These are phyloP conservation scores for Pythium periplocum DNA, from an alignment of 352 stramenopile species.

Conservation along the genomic window DNA sequence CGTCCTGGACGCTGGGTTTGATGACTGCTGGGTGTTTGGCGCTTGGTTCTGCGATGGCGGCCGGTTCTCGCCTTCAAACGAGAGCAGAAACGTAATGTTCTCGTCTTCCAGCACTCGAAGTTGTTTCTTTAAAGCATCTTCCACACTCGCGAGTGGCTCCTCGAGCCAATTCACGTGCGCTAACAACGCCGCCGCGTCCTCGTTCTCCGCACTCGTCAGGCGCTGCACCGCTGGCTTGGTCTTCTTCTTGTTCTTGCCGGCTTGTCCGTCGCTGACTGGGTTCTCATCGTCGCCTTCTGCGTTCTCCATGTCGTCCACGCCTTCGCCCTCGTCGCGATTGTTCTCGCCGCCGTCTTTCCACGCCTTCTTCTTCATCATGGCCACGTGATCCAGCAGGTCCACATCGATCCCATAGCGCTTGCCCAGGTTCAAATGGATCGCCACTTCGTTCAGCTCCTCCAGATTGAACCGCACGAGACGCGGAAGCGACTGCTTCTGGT, in stretches of 20 bases:
- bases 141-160: conserved; percentile 38
- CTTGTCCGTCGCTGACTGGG: conserved; percentile 1
- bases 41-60: not conserved
- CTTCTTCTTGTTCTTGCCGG: conserved; percentile 3
- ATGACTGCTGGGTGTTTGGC: not conserved
- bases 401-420: conserved; percentile 68
- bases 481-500: conserved; percentile 50
- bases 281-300: too few relatives aligned
- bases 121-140: conserved; percentile 51
- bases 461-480: conserved; percentile 48
- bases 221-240: conserved; percentile 17
- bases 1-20: not conserved
- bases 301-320: not conserved
- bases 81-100: conserved; percentile 71
- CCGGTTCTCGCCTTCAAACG: conserved; percentile 36
- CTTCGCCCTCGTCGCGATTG: not conserved
- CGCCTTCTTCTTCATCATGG: conserved; percentile 35
- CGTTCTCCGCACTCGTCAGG: conserved; percentile 49
- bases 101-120: conserved; percentile 58
- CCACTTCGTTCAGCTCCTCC: conserved; percentile 53
- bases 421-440: conserved; percentile 39
- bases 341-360: conserved; percentile 5
- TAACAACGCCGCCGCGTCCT: conserved; percentile 46
- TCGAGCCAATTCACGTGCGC: conserved; percentile 56
- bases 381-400: conserved; percentile 44